phyloP scores from a whole-genome alignment of 2,329 filamentous ascomycete genomes.

The Xylariaceae sp. region DNA sequence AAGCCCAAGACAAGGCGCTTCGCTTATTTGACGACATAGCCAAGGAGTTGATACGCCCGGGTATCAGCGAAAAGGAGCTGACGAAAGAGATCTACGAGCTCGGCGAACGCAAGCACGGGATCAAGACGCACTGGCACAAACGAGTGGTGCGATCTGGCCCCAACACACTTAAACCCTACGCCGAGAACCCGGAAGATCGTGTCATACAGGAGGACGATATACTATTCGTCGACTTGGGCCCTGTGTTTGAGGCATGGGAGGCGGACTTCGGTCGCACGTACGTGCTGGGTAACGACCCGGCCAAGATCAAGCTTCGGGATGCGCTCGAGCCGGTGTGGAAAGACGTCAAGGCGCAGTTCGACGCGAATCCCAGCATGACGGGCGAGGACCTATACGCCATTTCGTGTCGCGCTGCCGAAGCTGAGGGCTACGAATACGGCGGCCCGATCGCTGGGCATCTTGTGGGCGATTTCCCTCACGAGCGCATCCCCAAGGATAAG shows the following conservation, averaged over 20 bases:
- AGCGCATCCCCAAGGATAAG: slow-evolving; percentile 48
- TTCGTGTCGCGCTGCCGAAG: slow-evolving; percentile 36
- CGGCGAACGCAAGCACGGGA: slow-evolving; percentile 38
- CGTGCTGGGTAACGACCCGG: slow-evolving; percentile 45
- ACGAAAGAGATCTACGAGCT: slow-evolving; percentile 47
- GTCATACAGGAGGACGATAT: slow-evolving; percentile 48
- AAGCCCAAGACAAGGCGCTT: slow-evolving; percentile 46
- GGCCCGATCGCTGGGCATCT: slow-evolving; percentile 46
- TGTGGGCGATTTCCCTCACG: slow-evolving; percentile 49
- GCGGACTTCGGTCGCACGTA: slow-evolving; percentile 54
- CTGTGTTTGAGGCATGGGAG: slow-evolving; percentile 52
- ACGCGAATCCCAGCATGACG: slow-evolving; percentile 42
- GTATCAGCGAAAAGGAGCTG: slow-evolving; percentile 45
- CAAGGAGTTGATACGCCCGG: slow-evolving; percentile 42
- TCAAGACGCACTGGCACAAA: slow-evolving; percentile 53
- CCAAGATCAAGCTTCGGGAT: slow-evolving; percentile 44
- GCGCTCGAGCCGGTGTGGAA: slow-evolving; percentile 46
- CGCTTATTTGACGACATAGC: slow-evolving; percentile 48
- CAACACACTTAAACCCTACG: slow-evolving; percentile 47
- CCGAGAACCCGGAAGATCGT: slow-evolving; percentile 49
- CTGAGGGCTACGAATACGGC: slow-evolving; percentile 44
- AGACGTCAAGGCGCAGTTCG: slow-evolving; percentile 40
- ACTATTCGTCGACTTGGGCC: slow-evolving; percentile 49
- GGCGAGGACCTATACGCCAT: slow-evolving; percentile 47
- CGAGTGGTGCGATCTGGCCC: slow-evolving; percentile 48